Evolutionary conservation across 805 yeast species (phyloP).

Genomic region (Wickerhamomyces alni): DNA sequence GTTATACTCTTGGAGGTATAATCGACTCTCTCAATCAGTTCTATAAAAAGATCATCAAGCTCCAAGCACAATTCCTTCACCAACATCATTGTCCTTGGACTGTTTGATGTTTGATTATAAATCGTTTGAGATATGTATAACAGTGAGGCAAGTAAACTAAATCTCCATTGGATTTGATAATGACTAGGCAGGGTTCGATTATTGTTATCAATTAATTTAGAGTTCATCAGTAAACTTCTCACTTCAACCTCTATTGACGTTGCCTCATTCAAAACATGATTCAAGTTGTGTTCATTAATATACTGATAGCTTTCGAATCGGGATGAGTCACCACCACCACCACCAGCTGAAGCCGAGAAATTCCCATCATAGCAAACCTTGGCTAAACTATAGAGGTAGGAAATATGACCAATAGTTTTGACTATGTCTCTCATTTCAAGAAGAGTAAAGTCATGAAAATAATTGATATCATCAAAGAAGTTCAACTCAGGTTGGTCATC

Average conservation of each 20-base stretch:
- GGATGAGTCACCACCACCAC: neutral
- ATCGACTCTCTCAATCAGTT: conserved; percentile 1
- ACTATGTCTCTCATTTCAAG: conserved; percentile 9
- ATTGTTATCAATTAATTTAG: neutral
- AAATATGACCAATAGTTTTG: conserved; percentile 7
- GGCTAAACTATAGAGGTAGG: conserved; percentile 10
- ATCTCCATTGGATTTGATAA: conserved; percentile 6
- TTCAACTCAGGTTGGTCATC: conserved; percentile 9
- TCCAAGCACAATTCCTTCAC: conserved; percentile 5
- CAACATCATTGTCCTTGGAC: conserved; percentile 10
- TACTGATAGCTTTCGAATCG: conserved; percentile 1
- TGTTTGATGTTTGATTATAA: conserved; percentile 9
- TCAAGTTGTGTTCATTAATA: conserved; percentile 1
- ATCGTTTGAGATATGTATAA: conserved; percentile 9
- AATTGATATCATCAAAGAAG: conserved; percentile 10
- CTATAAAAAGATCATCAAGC: conserved; percentile 2
- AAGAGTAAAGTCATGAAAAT: conserved; percentile 5
- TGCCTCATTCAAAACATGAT: conserved; percentile 1
- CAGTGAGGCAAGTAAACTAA: conserved; percentile 4
- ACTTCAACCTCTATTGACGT: neutral
- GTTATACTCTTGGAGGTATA: neutral
- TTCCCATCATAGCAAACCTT: conserved; percentile 11
- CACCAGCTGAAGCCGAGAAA: neutral
- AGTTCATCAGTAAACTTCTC: neutral
- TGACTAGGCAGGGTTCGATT: neutral